Percentiles rank a stretch among this genome's conserved stretches.
phyloP scores from a whole-genome alignment of 306 rosid genomes.

The Acacia acuminata region DNA sequence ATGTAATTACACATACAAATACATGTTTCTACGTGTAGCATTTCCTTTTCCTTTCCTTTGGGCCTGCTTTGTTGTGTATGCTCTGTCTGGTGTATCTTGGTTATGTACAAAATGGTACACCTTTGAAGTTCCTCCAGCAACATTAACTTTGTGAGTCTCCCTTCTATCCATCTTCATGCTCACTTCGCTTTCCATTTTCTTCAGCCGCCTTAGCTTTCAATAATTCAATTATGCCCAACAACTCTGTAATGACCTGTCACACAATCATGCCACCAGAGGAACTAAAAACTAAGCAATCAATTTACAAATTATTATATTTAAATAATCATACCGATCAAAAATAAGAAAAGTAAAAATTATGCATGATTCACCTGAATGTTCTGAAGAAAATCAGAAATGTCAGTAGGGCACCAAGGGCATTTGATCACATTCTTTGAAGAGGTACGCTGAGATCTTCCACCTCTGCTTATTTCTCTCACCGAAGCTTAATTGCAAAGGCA shows the following conservation, averaged over 20 bases:
- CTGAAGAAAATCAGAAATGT: slow-evolving; percentile 68
- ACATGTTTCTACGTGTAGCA: too few relatives aligned
- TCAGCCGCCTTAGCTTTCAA: slow-evolving; percentile 30
- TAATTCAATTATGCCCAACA: slow-evolving; percentile 58
- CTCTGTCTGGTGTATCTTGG: too few relatives aligned
- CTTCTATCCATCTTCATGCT: slow-evolving; percentile 6
- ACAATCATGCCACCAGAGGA: slow-evolving; percentile 25
- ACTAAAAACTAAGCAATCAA: background rate
- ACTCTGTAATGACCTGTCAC: slow-evolving; percentile 61
- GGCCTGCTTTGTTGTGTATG: too few relatives aligned
- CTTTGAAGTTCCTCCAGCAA: too few relatives aligned
- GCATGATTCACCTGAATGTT: slow-evolving; percentile 51
- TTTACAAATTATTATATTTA: background rate
- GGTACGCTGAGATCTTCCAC: slow-evolving; percentile 49
- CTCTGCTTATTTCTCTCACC: slow-evolving; percentile 50
- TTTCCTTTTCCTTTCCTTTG: too few relatives aligned
- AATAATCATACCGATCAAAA: background rate
- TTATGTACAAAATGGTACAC: too few relatives aligned
- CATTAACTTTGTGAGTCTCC: too few relatives aligned
- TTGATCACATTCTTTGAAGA: slow-evolving; percentile 56
- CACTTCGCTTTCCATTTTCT: slow-evolving; percentile 41
- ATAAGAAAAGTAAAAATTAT: background rate
- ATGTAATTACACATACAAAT: too few relatives aligned
- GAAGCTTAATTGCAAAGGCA: slow-evolving; percentile 43
- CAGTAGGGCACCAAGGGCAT: slow-evolving; percentile 57